Evolutionary conservation across 106 monocot genomes (phyloP), one percentile per base, ranked within the genome.

Genomic region (Acorus gramineus): DNA sequence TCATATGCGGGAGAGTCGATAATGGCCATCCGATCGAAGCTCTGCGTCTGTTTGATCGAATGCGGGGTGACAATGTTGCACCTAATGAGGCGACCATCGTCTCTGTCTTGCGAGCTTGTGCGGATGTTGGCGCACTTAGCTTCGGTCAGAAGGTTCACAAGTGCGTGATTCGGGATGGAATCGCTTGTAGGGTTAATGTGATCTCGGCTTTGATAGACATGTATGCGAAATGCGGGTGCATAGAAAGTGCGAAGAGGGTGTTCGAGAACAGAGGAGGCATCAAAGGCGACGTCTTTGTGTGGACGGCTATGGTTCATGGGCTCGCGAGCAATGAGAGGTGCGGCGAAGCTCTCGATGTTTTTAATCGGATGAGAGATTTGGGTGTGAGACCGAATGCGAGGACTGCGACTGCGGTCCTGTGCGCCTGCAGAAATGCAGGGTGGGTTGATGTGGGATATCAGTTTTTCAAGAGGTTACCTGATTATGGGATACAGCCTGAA

Each of bases 271-370:
- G 68, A 55, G 14, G 28, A 28, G 28, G 28, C 28, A 1, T 8
- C 4, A 57, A 57, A 8, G 69, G 50, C 6, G 75, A 75, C 63
- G 75, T 56, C 3, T 75, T 63, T 42, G 57, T 56, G 7, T 75
- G 75, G 75, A 75, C 75, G 2, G 77, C 68, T 6, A 80, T 85
- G 80, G 80, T 85, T 56, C 59, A 59, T n/a, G 80, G 77, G 42
- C 71, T 80, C 7, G 69, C 74, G 4, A 71, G 67, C 51, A 80
- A 85, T 66, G 84, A 77, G 14, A 71, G 28, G 71, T 80, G 66
- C 11, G 44, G 44, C 8, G 77, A 85, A 5, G 80, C 84, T n/a
- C 61, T 85, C 7, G 51, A 65, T 5, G 48, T 80, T 67, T 85
- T 85, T 28, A 48, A 59, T 6, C 12, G 5, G 49, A 80, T 85